Evolutionary conservation across 495 filamentous ascomycete species (phyloP), one percentile per base, ranked within the genome.

Genomic region (Eremomyces bilateralis): DNA sequence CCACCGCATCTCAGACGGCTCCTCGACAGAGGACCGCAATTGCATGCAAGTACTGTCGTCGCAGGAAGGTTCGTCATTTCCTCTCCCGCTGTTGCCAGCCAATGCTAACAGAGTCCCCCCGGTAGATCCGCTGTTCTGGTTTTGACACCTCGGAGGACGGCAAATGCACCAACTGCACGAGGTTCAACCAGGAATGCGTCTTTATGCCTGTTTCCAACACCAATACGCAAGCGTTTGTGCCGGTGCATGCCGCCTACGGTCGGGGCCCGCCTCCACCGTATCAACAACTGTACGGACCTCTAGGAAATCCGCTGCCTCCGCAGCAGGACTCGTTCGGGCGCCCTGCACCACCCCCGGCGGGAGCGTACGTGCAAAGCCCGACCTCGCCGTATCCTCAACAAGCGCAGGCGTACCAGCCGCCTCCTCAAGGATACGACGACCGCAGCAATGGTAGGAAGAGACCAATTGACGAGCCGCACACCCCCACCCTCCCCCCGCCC

Each of bases 181-280:
- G 78, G 29, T 84, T 84, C 54, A 73, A 76, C 37, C 79, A 83
- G 52, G 76, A 82, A 50, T 84, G 78, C 56, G 71, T 84, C 56
- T 84, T 84, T 58, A 83, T 76, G 3, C 78, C 78, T 0, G 78
- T 84, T 17, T 80, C 75, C 4, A n/a, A n/a, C n/a, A 76, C 77
- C 2, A 79, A 84, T 52, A 67, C 78, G 18, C 79, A 82, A 52
- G 79, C 78, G 5, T 83, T 84, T 49, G 78, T 83, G 20, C 78
- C 78, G 4, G 78, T 76, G 16, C 79, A 82, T 47, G 67, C 74
- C 15, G 71, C 67, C 43, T 35, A 22, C 8, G 57, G 45, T 47
- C 56, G 42, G 37, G 36, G 35, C 29, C 50, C 42, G 16, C 43
- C 46, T 20, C 43, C 40, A 40, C 49, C 52, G 51, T 46, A 51